Evolutionary conservation across 192 early-diverging fungal genomes (phyloP), one percentile per base, ranked within the genome.

Genomic region (Coemansia sp.): DNA sequence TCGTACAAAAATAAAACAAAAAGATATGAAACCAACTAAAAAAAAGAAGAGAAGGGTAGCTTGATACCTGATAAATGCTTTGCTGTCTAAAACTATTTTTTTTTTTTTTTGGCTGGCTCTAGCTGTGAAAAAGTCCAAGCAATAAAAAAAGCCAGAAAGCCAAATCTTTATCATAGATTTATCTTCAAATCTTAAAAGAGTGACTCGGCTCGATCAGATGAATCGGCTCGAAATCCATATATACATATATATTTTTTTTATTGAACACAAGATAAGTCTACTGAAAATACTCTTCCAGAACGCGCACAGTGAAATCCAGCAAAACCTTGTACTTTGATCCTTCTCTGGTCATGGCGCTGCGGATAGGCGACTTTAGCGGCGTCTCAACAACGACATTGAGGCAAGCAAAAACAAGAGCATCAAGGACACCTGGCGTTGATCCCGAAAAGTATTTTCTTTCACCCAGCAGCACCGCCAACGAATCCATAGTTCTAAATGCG

Each of bases 381-480:
- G 75, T 61, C 9, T 82, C 71, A 5, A 82, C 33, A 18, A 74
- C 28, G 38, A 64, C 51, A 32, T 71, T 76, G 14, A 82, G 17
- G 62, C 80, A 82, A 17, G 80, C 65, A 39, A 74, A 65, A 5
- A 74, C 80, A 22, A 64, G 48, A 15, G 80, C 80, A 36, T 82
- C 80, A 9, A 82, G 68, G 1, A 39, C 32, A 35, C 74, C 66
- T 0, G 72, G 80, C 8, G 9, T 20, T 33, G 11, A 36, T 28
- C 70, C 72, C 0, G 66, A 63, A 54, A 82, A 43, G 51, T 67
- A 82, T 34, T 68, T 52, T 0, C 68, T 38, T 5, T 70, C 59
- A 0, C 62, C 74, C 12, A 82, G 62, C 36, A 76, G 22, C 15
- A 62, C 62, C 35, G 74, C 61, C 36, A 82, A 18, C 12, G 80